Conservation (phyloP, 2,329 filamentous ascomycete genomes). For the Botrytis fragariae region DNA sequence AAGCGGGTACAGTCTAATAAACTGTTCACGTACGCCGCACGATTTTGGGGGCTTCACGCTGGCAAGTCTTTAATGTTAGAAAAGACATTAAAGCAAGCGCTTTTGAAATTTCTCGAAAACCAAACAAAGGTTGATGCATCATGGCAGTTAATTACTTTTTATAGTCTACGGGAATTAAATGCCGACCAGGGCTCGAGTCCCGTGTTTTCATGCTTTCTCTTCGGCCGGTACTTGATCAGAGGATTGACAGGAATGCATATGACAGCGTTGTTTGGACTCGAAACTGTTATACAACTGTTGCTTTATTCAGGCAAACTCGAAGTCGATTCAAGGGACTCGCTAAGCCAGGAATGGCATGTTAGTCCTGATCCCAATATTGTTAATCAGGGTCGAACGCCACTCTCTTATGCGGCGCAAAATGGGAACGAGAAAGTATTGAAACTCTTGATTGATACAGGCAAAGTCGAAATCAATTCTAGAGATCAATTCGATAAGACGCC, state of each 20-base stretch:
- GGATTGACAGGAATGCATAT: neutral
- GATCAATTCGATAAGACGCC: neutral
- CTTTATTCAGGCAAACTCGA: neutral
- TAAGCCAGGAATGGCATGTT: fast-evolving
- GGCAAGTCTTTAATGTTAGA: neutral
- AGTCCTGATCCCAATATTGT: no score
- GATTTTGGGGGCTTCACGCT: conserved; percentile 1
- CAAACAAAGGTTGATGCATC: neutral
- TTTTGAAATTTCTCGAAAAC: neutral
- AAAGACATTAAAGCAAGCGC: fast-evolving
- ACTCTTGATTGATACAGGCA: neutral
- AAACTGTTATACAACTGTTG: neutral
- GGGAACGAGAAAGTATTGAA: neutral
- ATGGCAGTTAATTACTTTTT: neutral
- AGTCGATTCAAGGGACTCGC: neutral
- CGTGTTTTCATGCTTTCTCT: no score
- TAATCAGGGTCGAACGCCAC: neutral
- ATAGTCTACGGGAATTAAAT: fast-evolving
- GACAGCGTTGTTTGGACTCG: conserved; percentile 3
- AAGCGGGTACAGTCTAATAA: conserved; percentile 24
- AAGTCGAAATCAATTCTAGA: neutral
- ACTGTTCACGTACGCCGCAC: neutral
- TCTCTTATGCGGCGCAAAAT: neutral
- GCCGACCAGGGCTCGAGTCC: neutral
- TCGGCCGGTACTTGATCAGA: neutral